phyloP scores from a whole-genome alignment of 1,139 yeast species.

The Starmera stellimalicola region DNA sequence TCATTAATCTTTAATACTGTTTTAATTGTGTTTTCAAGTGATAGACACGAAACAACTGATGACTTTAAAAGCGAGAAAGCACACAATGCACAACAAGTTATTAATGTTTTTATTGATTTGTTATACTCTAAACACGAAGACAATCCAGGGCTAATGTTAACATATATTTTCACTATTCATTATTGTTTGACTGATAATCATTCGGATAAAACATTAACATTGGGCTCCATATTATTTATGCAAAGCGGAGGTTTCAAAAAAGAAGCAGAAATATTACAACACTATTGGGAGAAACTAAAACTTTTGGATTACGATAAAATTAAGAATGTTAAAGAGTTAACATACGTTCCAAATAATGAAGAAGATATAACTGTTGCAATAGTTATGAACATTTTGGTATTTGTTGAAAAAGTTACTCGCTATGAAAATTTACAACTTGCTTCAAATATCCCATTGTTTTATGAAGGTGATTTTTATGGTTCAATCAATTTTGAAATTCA shows the following conservation, averaged over 20 bases:
- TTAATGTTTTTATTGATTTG: slow-evolving; percentile 15
- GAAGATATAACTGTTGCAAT: slow-evolving; percentile 33
- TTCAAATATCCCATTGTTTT: slow-evolving; percentile 12
- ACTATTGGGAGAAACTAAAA: slow-evolving; percentile 15
- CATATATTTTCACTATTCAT: slow-evolving; percentile 8
- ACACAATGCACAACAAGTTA: slow-evolving; percentile 30
- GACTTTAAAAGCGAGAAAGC: slow-evolving; percentile 23
- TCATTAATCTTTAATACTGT: slow-evolving; percentile 23
- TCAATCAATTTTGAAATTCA: slow-evolving; percentile 11
- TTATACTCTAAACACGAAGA: slow-evolving; percentile 7
- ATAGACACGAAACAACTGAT: slow-evolving; percentile 16
- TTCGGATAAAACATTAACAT: slow-evolving; percentile 27
- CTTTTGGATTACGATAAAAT: slow-evolving; percentile 22
- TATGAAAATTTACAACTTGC: slow-evolving; percentile 16
- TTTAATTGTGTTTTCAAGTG: slow-evolving; percentile 10
- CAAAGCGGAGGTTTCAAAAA: slow-evolving; percentile 35
- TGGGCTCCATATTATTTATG: slow-evolving; percentile 37
- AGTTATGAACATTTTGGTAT: slow-evolving; percentile 31
- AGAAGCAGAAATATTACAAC: slow-evolving; percentile 17
- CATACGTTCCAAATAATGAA: slow-evolving; percentile 28
- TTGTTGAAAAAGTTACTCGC: slow-evolving; percentile 31
- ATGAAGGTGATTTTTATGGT: slow-evolving; percentile 16
- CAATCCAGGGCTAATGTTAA: slow-evolving; percentile 3
- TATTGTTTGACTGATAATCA: slow-evolving; percentile 21
- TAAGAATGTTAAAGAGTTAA: slow-evolving; percentile 25